These are phyloP conservation scores for Entonaema liquescens DNA, from an alignment of 495 filamentous ascomycete genomes.

Conservation along the genomic window DNA sequence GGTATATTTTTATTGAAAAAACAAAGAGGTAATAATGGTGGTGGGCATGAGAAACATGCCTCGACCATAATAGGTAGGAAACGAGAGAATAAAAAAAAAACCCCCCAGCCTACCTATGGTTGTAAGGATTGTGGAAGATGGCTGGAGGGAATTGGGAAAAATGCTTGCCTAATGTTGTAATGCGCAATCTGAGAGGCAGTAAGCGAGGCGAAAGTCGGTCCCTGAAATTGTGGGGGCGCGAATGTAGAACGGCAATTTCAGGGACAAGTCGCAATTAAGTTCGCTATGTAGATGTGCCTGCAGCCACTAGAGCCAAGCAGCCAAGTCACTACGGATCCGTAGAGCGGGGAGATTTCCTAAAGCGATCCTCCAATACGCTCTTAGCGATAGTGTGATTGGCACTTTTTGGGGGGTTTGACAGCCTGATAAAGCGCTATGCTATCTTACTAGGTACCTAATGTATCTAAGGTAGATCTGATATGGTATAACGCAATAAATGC, in stretches of 20 bases:
- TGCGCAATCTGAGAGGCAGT: slow-evolving; percentile 15
- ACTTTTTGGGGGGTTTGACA: not conserved
- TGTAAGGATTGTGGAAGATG: not conserved
- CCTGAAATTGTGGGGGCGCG: slow-evolving; percentile 30
- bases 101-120: slow-evolving; percentile 8
- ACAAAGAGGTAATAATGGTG: slow-evolving; percentile 26
- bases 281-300: not conserved
- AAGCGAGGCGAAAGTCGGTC: slow-evolving; percentile 16
- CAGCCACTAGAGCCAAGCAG: slow-evolving; percentile 12
- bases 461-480: not conserved
- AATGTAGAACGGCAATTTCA: slow-evolving; percentile 36
- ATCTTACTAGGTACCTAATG: not conserved
- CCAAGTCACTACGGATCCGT: too few relatives aligned
- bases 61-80: slow-evolving; percentile 9
- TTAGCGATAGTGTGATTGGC: slow-evolving; percentile 5
- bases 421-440: slow-evolving; percentile 11
- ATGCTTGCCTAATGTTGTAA: slow-evolving; percentile 5
- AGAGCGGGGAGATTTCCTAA: slow-evolving; percentile 33
- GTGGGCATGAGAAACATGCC: slow-evolving; percentile 18
- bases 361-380: slow-evolving; percentile 24
- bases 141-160: slow-evolving; percentile 17
- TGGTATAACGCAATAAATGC: not conserved
- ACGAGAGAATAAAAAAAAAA: slow-evolving; percentile 17
- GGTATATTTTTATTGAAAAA: slow-evolving; percentile 7
- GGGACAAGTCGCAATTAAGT: slow-evolving; percentile 40